Percentiles rank a stretch among this genome's conserved stretches.
Conservation (phyloP, 176 grass and related monocot genomes). For the Tillandsia fasciculata region DNA sequence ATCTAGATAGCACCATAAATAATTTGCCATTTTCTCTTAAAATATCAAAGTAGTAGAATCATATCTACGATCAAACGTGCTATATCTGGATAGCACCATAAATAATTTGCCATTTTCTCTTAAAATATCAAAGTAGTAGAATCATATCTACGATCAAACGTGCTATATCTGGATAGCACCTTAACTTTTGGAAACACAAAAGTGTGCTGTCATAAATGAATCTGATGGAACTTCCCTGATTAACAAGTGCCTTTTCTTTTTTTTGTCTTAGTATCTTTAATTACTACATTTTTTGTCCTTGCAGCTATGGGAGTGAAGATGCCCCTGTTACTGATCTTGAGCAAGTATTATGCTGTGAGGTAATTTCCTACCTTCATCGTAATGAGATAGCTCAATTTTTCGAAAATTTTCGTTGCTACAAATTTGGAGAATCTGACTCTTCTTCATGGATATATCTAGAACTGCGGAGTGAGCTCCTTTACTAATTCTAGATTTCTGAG, state of each 20-base stretch:
- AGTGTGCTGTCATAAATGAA: too few species aligned
- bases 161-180: too few species aligned
- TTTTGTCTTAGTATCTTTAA: background rate
- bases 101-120: too few species aligned
- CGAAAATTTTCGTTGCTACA: background rate
- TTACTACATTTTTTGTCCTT: conserved; percentile 6
- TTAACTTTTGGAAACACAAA: too few species aligned
- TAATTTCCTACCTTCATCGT: conserved; percentile 13
- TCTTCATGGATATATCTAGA: background rate
- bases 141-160: too few species aligned
- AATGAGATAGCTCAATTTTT: background rate
- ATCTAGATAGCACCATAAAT: too few species aligned
- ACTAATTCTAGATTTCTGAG: background rate
- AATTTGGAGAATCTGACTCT: conserved; percentile 4
- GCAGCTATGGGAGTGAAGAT: conserved; percentile 66
- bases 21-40: too few species aligned
- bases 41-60: too few species aligned
- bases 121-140: too few species aligned
- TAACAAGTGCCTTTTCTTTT: background rate
- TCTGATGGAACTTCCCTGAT: background rate
- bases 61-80: too few species aligned
- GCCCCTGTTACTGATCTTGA: conserved; percentile 58
- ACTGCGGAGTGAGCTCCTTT: background rate
- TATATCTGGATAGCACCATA: too few species aligned
- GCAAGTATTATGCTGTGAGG: conserved; percentile 51